Conservation (phyloP, 164 flowering plant species). For the Vitis rotundifolia region DNA sequence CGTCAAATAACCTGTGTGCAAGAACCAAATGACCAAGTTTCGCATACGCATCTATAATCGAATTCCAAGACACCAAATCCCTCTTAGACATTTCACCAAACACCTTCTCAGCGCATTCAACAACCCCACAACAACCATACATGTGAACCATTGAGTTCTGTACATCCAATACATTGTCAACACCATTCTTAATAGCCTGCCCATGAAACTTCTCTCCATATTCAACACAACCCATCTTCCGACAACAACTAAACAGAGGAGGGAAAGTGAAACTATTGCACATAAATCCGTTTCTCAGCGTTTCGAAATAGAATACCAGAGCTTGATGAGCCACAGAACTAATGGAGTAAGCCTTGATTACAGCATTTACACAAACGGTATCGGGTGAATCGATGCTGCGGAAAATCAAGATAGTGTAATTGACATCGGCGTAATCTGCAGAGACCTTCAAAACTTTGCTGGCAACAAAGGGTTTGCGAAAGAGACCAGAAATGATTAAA, state of each 20-base stretch:
- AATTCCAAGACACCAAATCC: conserved; percentile 69
- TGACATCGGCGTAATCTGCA: conserved; percentile 33
- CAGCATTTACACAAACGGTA: conserved; percentile 51
- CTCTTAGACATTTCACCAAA: conserved; percentile 50
- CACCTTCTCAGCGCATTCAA: conserved; percentile 40
- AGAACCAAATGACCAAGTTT: conserved; percentile 33
- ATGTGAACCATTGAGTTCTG: conserved; percentile 63
- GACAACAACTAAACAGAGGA: conserved; percentile 46
- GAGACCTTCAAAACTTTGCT: conserved; percentile 42
- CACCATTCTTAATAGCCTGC: conserved; percentile 57
- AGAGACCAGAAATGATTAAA: conserved; percentile 44
- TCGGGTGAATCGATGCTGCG: conserved; percentile 31
- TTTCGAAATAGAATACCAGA: conserved; percentile 45
- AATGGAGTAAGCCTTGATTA: conserved; percentile 48
- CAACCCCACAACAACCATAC: conserved; percentile 47
- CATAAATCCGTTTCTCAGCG: conserved; percentile 38
- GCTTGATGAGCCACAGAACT: conserved; percentile 34
- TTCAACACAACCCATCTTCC: conserved; percentile 22
- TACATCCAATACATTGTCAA: conserved; percentile 45
- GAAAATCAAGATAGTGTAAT: conserved; percentile 44
- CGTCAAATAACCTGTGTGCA: conserved; percentile 56
- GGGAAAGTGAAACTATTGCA: conserved; percentile 64
- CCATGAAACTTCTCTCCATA: conserved; percentile 59
- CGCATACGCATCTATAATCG: conserved; percentile 43
- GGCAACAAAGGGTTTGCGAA: conserved; percentile 40